Base-by-base conservation (phyloP, 257 asterid genomes). In the Ilex asprella region DNA sequence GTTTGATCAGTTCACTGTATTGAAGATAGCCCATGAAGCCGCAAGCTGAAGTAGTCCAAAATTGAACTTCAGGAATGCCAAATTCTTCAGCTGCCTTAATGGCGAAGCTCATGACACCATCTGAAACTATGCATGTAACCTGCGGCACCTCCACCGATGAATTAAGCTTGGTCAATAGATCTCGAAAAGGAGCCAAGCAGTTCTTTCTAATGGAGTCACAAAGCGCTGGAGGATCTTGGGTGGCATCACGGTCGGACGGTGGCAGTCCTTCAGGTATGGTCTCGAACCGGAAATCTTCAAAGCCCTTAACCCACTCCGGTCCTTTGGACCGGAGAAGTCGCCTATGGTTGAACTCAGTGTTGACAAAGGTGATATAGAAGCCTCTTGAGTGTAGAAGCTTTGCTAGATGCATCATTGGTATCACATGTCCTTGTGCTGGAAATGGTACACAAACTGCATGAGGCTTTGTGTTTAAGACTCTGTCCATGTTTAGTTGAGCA, bases 401-500 rank as follows among this genome's bases (percentile, higher is more conserved):
- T 66, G 73, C 81, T 0, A 83, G 72, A 15, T 62, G 63, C 89
- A 83, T 83, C 57, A 74, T 29, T 5, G 86, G 86, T 51, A 6
- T 76, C 0, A 83, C 70, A 60, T 83, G 89, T 62, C 89, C 89
- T 66, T 83, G 89, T 8, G 83, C 8, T 21, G 90, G 86, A 58
- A 51, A 78, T 6, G 86, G 86, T 21, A 83, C 79, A 2, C 78
- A 10, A 2, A 79, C 82, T 3, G 62, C 80, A 39, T 82, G 88
- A 39, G 83, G 78, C 55, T 75, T 76, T 60, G n/a, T 27, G 8
- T 21, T 49, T 51, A 0, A 32, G 2, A 59, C 14, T 31, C 69
- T 67, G 13, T 67, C 67, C 79, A 61, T 73, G 39, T 52, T 58
- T 39, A 41, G 41, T 35, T 35, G 41, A 35, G 27, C 27, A 21